Evolutionary conservation across 1,139 yeast genomes (phyloP), one percentile per base, ranked within the genome.

Genomic region (Hanseniaspora gamundiae): DNA sequence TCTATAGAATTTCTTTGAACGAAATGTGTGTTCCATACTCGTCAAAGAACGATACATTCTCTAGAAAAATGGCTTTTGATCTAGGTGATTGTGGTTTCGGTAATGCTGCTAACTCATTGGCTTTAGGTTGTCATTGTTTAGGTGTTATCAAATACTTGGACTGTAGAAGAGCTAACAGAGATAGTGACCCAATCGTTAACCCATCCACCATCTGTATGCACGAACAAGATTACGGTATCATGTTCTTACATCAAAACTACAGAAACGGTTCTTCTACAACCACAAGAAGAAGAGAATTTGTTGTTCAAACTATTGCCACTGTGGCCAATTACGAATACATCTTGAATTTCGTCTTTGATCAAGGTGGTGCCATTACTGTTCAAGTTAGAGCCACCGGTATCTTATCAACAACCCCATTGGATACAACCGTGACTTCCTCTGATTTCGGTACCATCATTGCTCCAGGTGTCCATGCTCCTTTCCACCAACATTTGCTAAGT

Each of bases 1-100:
- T 84, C 62, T 83, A 85, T 71, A 75, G 94, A 65, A 65, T 84
- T 46, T 74, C 93, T 1, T 69, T 84, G 52, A 77, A 85, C 41
- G 95, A 85, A 66, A 85, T 85, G 95, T 82, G 94, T 33, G 95
- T 85, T 50, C 95, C 95, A 28, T 85, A 85, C 59, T 93, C 88
- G 58, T 94, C 83, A 61, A 93, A 94, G 54, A 75, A 94, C 64
- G 83, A 86, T 48, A 94, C 95, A 50, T 78, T 76, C 67, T 94
- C 84, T 68, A 77, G 94, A 70, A 85, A 85, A 68, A 93, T 83
- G 70, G 95, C 95, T 27, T 85, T 85, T 57, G 95, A 85, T 64
- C 73, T 85, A 58, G 94, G 95, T 62, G 95, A 85, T 63, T 78
- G 86, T 68, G 95, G 94, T 22, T 86, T 85, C 53, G 95, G 95